Evolutionary conservation across 768 basidiomycete genomes (phyloP), one percentile per base, ranked within the genome.

Genomic region (Mycena latifolia): DNA sequence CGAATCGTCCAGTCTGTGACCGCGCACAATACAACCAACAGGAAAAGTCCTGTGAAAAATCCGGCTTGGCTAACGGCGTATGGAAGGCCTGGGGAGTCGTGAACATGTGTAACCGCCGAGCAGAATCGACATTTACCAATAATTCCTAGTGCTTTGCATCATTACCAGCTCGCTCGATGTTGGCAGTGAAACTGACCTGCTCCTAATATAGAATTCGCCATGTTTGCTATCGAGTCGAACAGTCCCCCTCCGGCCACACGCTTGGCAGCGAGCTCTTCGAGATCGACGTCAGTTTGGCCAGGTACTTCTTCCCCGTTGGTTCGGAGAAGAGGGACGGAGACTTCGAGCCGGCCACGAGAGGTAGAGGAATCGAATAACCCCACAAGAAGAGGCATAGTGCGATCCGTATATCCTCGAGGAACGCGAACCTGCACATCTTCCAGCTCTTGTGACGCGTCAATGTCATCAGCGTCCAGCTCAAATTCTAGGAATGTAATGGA

Each of bases 1-100:
- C 96, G 90, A 60, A 99, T 98, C 4, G 98, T 99, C 96, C 96
- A 98, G 77, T 94, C 93, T n/a, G 98, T 98, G 43, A 98, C 86
- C 22, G 77, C 84, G 55, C 93, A 96, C 12, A 99, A 82, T 0
- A 89, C 77, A 29, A 96, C 81, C 27, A 99, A 85, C 2, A 99
- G 85, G n/a, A 92, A 28, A 24, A 98, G 78, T 15, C 98, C 98
- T 0, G 88, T 88, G 71, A 98, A 85, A 79, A 99, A 96, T 2
- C 98, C 98, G 33, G 98, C 96, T 82, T 97, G 94, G 69, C 91
- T 88, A 55, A 99, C 80, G 39, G 98, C 96, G 75, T 98, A 99
- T 2, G 98, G 98, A 14, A 99, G 81, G 53, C 96, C 95, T 95
- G 61, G 22, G n/a, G 37, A 24, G 27, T 24, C 24, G 55, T 55